Base-by-base conservation (phyloP, 495 filamentous ascomycete species). In the Penicillium cataractarum region DNA sequence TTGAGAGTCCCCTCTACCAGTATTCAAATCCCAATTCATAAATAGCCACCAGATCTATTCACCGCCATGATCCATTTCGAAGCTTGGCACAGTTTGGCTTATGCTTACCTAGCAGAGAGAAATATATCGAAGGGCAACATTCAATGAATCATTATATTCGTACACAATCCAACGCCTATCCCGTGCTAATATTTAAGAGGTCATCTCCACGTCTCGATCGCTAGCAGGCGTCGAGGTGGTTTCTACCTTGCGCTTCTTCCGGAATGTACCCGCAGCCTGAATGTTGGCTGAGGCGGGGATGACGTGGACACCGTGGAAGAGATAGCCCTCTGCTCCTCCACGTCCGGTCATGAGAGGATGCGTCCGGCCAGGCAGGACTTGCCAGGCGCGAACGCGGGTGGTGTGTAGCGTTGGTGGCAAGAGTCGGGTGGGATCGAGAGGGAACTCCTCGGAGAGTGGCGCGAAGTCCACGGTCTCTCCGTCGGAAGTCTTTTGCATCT, bases 301-400 rank as follows among this genome's bases (percentile, higher is more conserved):
- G 8, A 95, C 93, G 61, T 87, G 86, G 63, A 88, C 90, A 6
- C 79, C 96, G 61, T 90, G 91, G 68, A 97, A 95, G 21, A 99
- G 75, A 74, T 90, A 98, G 4, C 95, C 95, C 74, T 98, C 93
- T 0, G 92, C 86, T 0, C 95, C 94, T 29, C 95, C 95, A 22
- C 86, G 83, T 52, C 86, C 84, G 46, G 90, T 95, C 95, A 99
- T 99, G 37, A 93, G 67, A 19, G 95, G 95, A 77, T 99, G 95
- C 57, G 95, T 97, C 51, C 95, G 80, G 4, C 93, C 92, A 0
- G 95, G 96, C 31, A 98, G 76, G 1, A 97, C 93, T 79, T 99
- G 95, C 90, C 90, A 98, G 31, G 82, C 79, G 54, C 90, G 83
- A 19, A 87, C 86, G 13, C 90, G 82, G 13, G 86, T 87, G 8